phyloP scores from a whole-genome alignment of 768 basidiomycete genomes.

The Floccularia luteovirens region DNA sequence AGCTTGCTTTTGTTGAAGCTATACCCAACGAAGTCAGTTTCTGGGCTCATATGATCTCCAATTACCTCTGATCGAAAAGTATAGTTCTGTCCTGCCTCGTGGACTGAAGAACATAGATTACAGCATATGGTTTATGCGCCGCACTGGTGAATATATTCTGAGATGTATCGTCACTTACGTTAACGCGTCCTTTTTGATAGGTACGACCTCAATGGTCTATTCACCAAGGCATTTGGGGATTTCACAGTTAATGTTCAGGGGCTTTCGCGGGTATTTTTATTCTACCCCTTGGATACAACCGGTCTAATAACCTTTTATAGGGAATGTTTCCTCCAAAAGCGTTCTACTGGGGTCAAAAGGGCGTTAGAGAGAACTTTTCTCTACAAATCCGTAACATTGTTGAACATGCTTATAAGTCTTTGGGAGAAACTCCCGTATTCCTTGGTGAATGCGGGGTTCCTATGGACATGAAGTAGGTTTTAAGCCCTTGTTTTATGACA shows the following conservation, averaged over 20 bases:
- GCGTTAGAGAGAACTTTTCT: constrained; percentile 74
- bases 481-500: background rate
- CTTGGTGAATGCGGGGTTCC: constrained; percentile 94
- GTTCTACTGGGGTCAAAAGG: constrained; percentile 84
- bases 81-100: constrained; percentile 75
- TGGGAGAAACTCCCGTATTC: constrained; percentile 79
- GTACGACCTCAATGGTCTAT: constrained; percentile 91
- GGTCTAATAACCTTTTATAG: constrained; percentile 26
- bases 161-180: background rate
- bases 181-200: constrained; percentile 25
- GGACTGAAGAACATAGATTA: constrained; percentile 50
- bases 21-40: constrained; percentile 85
- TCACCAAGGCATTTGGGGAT: constrained; percentile 75
- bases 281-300: background rate
- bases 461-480: constrained; percentile 91
- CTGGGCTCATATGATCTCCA: background rate
- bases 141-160: constrained; percentile 19
- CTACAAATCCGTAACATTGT: constrained; percentile 79
- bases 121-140: constrained; percentile 28
- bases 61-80: constrained; percentile 5
- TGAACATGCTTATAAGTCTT: constrained; percentile 52
- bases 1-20: constrained; percentile 71
- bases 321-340: constrained; percentile 78
- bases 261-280: constrained; percentile 60
- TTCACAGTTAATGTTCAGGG: constrained; percentile 94